Evolutionary conservation across 192 early-diverging fungal genomes (phyloP).

Genomic region (Podila clonocystis): DNA sequence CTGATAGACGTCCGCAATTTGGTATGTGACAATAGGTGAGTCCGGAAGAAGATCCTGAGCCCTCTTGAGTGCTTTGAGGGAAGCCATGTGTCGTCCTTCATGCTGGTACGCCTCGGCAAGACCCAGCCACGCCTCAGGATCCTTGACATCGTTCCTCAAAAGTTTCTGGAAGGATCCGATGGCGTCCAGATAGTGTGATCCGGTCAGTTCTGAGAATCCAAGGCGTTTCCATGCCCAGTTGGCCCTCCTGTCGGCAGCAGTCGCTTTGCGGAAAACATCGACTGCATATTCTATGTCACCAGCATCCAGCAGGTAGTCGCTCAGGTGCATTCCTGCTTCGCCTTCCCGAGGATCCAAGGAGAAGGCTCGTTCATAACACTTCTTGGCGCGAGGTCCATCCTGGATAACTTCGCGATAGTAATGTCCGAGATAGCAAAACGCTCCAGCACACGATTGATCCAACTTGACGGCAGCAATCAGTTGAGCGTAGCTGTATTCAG

Average conservation of each 20-base stretch:
- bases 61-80: constrained; percentile 79
- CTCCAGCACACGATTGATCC: constrained; percentile 66
- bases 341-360: constrained; percentile 71
- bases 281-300: constrained; percentile 58
- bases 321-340: constrained; percentile 72
- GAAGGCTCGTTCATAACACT: constrained; percentile 88
- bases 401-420: constrained; percentile 78
- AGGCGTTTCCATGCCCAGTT: constrained; percentile 85
- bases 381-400: constrained; percentile 74
- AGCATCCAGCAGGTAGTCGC: constrained; percentile 66
- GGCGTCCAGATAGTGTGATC: constrained; percentile 59
- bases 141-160: constrained; percentile 74
- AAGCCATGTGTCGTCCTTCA: constrained; percentile 77
- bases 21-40: constrained; percentile 54
- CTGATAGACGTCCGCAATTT: constrained; percentile 62
- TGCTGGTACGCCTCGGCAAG: constrained; percentile 79
- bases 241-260: constrained; percentile 53
- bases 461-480: constrained; percentile 79
- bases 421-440: constrained; percentile 85
- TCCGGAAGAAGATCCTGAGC: constrained; percentile 72
- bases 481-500: constrained; percentile 69
- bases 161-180: constrained; percentile 83
- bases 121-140: constrained; percentile 79
- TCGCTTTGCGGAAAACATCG: constrained; percentile 56
- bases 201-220: constrained; percentile 76